Percentiles rank a stretch among this genome's conserved stretches.
phyloP scores from a whole-genome alignment of 768 basidiomycete genomes.

The Tricholoma terreum region DNA sequence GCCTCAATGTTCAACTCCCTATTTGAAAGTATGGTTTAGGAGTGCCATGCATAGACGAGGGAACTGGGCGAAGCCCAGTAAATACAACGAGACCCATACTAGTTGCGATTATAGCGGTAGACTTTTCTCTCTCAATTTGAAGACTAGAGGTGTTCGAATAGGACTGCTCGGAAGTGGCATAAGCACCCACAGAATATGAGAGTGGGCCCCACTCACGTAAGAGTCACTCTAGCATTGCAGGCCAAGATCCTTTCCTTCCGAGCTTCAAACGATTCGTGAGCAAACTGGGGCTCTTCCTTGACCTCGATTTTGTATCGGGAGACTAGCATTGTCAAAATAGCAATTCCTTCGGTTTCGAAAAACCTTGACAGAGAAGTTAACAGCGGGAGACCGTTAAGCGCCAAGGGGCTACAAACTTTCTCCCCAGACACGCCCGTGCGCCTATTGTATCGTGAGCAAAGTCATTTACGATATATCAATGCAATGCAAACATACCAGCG shows the following conservation, averaged over 20 bases:
- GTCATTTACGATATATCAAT: neutral
- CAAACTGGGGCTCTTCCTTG: constrained; percentile 49
- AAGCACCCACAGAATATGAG: neutral
- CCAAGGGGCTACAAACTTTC: constrained; percentile 27
- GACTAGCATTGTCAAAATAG: constrained; percentile 48
- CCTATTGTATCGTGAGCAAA: constrained; percentile 21
- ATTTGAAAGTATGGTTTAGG: neutral
- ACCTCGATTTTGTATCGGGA: constrained; percentile 44
- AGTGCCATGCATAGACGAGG: no score
- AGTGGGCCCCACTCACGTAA: constrained; percentile 36
- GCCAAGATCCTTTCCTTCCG: constrained; percentile 40
- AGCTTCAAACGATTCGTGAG: constrained; percentile 44
- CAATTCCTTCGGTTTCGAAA: constrained; percentile 49
- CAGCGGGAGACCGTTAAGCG: neutral
- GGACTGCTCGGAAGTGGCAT: constrained; percentile 20
- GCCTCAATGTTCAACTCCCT: no score
- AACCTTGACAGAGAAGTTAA: neutral
- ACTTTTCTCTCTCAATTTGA: constrained; percentile 23
- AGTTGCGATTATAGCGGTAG: no score
- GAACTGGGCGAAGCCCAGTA: no score
- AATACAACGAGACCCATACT: no score
- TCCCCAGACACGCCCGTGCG: constrained; percentile 44
- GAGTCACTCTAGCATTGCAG: constrained; percentile 34
- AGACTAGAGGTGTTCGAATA: constrained; percentile 29
- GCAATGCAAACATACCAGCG: constrained; percentile 29